Percentiles rank a stretch among this genome's conserved stretches.
These are phyloP conservation scores for Sclerotinia subarctica DNA, from an alignment of 2,329 filamentous ascomycete genomes.

Conservation along the genomic window DNA sequence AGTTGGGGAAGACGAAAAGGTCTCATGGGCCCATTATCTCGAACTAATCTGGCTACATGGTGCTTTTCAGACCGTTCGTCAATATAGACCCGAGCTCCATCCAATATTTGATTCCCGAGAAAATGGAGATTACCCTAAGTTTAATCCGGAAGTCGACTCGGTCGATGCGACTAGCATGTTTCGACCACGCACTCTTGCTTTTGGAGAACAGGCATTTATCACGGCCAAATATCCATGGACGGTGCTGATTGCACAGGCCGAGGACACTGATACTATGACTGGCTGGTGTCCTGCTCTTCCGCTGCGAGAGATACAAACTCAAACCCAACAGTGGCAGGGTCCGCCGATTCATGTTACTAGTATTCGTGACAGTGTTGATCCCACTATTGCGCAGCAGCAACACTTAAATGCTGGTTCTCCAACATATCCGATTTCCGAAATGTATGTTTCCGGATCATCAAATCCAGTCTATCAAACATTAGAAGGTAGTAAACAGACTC, in stretches of 20 bases:
- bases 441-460: neutral
- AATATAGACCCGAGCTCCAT: neutral
- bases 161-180: constrained; percentile 1
- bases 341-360: neutral
- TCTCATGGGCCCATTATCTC: neutral
- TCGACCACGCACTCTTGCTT: neutral
- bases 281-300: neutral
- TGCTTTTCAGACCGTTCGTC: neutral
- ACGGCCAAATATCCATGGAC: neutral
- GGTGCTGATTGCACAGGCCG: neutral
- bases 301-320: neutral
- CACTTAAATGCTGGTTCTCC: neutral
- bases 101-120: neutral
- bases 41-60: constrained; percentile 1
- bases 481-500: neutral
- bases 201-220: neutral
- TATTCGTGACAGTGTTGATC: neutral
- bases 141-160: neutral
- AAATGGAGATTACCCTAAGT: neutral
- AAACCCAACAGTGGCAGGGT: neutral
- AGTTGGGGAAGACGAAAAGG: neutral
- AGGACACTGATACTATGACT: neutral
- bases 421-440: neutral
- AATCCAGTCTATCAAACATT: neutral
- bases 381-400: too few species aligned